These are phyloP conservation scores for Ophiocordyceps sinensis DNA, from an alignment of 2,329 filamentous ascomycete genomes.

Conservation along the genomic window DNA sequence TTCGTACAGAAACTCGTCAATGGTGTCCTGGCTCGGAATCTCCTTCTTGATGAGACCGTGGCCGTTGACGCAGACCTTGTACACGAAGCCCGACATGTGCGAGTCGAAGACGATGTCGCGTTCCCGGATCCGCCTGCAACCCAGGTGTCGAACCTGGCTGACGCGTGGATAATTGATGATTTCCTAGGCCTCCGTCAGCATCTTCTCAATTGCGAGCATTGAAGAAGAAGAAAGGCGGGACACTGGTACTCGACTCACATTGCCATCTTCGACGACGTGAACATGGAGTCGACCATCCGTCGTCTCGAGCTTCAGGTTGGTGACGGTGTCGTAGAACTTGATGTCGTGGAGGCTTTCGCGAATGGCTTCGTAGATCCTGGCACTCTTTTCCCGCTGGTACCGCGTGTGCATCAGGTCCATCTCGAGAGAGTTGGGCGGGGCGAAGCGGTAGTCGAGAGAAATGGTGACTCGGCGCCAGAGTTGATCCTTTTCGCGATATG, in stretches of 20 bases:
- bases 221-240: not conserved
- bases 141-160: constrained; percentile 59
- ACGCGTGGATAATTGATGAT: constrained; percentile 74
- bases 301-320: constrained; percentile 87
- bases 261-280: constrained; percentile 93
- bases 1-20: constrained; percentile 95
- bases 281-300: constrained; percentile 79
- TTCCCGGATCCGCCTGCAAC: constrained; percentile 52
- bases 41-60: constrained; percentile 86
- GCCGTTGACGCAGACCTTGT: constrained; percentile 65
- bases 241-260: constrained; percentile 30
- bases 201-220: not conserved
- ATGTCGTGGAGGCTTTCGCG: constrained; percentile 86
- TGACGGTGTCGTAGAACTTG: constrained; percentile 90
- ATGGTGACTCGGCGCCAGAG: constrained; percentile 82
- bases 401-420: constrained; percentile 62
- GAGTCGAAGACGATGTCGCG: constrained; percentile 70
- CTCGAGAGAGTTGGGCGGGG: constrained; percentile 70
- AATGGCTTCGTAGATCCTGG: constrained; percentile 87
- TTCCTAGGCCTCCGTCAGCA: constrained; percentile 35
- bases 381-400: constrained; percentile 83
- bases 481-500: constrained; percentile 68
- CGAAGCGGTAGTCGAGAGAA: constrained; percentile 80
- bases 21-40: constrained; percentile 85
- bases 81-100: constrained; percentile 94